Percentiles rank a stretch among this genome's conserved stretches.
These are phyloP conservation scores for Phytopythium cucurbitacearum DNA, from an alignment of 352 stramenopile species.

Conservation along the genomic window DNA sequence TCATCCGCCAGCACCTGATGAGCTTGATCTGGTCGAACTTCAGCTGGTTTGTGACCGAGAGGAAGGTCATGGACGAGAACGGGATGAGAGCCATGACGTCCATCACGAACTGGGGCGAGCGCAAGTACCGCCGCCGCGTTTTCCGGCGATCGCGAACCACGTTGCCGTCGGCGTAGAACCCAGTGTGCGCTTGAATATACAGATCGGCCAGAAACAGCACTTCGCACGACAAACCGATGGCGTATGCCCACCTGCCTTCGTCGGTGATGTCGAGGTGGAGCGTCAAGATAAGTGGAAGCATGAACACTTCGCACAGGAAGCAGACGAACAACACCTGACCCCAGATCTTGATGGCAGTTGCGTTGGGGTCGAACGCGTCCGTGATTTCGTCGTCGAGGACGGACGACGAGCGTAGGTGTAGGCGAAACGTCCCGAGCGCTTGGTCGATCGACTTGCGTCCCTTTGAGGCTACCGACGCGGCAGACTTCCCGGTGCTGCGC, in stretches of 20 bases:
- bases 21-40: constrained; percentile 27
- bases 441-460: constrained; percentile 12
- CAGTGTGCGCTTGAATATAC: constrained; percentile 47
- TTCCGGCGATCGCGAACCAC: constrained; percentile 38
- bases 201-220: constrained; percentile 52
- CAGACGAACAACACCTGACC: constrained; percentile 47
- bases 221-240: constrained; percentile 16
- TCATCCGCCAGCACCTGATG: constrained; percentile 31
- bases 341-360: constrained; percentile 37
- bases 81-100: constrained; percentile 51
- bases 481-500: not conserved
- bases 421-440: constrained; percentile 9
- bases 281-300: constrained; percentile 47
- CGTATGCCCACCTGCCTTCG: not conserved
- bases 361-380: constrained; percentile 50
- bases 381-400: constrained; percentile 22
- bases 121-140: constrained; percentile 41
- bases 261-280: constrained; percentile 27
- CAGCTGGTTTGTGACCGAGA: not conserved
- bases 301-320: constrained; percentile 49
- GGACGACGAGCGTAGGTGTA: constrained; percentile 10
- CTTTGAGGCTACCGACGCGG: constrained; percentile 5
- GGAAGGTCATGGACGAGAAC: constrained; percentile 2
- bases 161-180: constrained; percentile 58
- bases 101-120: constrained; percentile 34